These are phyloP conservation scores for Ogataea kodamae DNA, from an alignment of 805 yeast species.

Conservation along the genomic window DNA sequence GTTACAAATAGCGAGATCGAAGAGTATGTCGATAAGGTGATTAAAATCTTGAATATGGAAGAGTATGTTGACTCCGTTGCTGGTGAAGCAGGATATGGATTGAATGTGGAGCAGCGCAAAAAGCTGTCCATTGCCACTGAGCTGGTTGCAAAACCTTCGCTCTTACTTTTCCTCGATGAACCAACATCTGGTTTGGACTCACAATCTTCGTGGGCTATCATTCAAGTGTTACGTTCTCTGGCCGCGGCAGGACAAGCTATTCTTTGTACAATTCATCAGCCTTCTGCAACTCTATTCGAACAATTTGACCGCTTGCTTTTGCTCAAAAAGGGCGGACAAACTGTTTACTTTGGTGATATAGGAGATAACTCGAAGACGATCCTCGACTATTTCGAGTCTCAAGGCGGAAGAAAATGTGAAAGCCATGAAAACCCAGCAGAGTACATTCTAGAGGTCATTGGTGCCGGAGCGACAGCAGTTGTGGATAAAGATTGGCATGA, in stretches of 20 bases:
- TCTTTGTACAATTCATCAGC: conserved; percentile 55
- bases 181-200: conserved; percentile 62
- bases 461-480: conserved; percentile 75
- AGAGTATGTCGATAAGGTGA: conserved; percentile 41
- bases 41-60: conserved; percentile 39
- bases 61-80: conserved; percentile 50
- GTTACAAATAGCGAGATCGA: conserved; percentile 41
- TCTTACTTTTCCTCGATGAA: conserved; percentile 54
- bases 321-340: conserved; percentile 49
- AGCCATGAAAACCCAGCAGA: conserved; percentile 69
- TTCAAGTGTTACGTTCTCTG: conserved; percentile 46
- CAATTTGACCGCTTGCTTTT: conserved; percentile 42
- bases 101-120: conserved; percentile 54
- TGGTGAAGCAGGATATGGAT: conserved; percentile 45
- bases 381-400: conserved; percentile 44
- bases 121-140: conserved; percentile 54
- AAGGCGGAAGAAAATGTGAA: conserved; percentile 65
- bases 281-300: conserved; percentile 44
- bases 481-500: conserved; percentile 59
- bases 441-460: conserved; percentile 68
- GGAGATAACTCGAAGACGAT: conserved; percentile 42
- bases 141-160: conserved; percentile 51
- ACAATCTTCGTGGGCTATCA: conserved; percentile 57
- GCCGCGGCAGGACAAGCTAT: conserved; percentile 56
- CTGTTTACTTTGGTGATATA: conserved; percentile 53